Base-by-base conservation (phyloP, 108 stramenopile genomes). In the Fragilaria crotonensis region DNA sequence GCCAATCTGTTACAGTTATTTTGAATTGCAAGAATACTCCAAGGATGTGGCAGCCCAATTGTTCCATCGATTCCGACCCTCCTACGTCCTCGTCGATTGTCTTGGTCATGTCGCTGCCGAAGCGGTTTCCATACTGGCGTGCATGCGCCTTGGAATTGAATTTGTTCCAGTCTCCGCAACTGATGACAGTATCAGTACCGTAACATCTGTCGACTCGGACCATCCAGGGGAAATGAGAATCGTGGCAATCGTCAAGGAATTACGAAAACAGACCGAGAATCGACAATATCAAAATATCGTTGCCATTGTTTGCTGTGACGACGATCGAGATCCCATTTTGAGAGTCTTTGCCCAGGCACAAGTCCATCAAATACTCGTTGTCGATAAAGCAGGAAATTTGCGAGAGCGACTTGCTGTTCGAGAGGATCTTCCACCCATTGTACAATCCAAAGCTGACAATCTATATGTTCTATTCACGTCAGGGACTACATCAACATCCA, bases 291-390 rank as follows among this genome's bases (percentile, higher is more conserved):
- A 20, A 54, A 48, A 46, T 18, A 33, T 75, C 5, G 67, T 65
- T 18, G 75, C 75, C 27, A 26, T 76, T 0, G 59, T 59, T 25
- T 29, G 62, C 2, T 70, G 69, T 30, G 65, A 76, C 21, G 59
- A 70, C 54, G 75, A 76, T 65, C 60, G 29, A 30, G 75, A 76
- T 47, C 75, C 75, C 9, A 62, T 70, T 18, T 41, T 76, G 25
- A 26, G 46, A 9, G 57, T 59, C 22, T 76, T 76, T 64, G 59
- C 60, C 27, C 30, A 66, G 33, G 75, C 75, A 17, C 32, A 53
- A 29, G 60, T 76, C 1, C 75, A 76, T 41, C 46, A 52, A 14
- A 59, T 70, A 59, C 45, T 76, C 5, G 66, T 55, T 46, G 33
- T 76, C 44, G 53, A 62, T 52, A 27, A 30, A 9, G 54, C 33